Percentiles rank a stretch among this genome's conserved stretches.
Conservation (phyloP, 495 filamentous ascomycete species). For the Cryomyces minteri region DNA sequence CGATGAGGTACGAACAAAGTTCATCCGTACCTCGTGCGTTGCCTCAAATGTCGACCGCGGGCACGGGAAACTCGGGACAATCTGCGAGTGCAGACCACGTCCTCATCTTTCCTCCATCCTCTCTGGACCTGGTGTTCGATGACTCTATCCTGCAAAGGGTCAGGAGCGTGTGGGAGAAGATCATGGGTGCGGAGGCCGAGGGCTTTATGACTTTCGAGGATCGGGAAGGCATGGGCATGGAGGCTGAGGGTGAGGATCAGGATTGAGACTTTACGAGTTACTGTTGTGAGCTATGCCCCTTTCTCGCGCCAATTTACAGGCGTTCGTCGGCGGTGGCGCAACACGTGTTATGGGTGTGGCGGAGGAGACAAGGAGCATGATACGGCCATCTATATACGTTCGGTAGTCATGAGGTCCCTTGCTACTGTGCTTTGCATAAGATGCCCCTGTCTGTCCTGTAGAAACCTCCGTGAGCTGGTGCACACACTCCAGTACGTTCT, state of each 20-base stretch:
- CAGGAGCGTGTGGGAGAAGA: constrained; percentile 39
- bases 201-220: constrained; percentile 51
- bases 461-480: too few relatives aligned
- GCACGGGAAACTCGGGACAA: too few relatives aligned
- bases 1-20: constrained; percentile 36
- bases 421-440: too few relatives aligned
- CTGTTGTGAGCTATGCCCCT: too few relatives aligned
- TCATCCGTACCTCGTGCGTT: constrained; percentile 9
- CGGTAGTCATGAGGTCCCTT: too few relatives aligned
- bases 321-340: too few relatives aligned
- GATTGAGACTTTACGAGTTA: neutral
- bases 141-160: constrained; percentile 44
- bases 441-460: too few relatives aligned
- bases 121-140: constrained; percentile 48
- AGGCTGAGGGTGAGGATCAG: constrained; percentile 21
- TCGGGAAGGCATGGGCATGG: constrained; percentile 29
- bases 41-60: constrained; percentile 8
- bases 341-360: too few relatives aligned
- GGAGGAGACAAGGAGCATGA: too few relatives aligned
- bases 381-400: too few relatives aligned
- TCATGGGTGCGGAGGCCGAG: constrained; percentile 33
- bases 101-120: constrained; percentile 32
- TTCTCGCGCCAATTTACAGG: too few relatives aligned
- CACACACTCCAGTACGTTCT: too few relatives aligned
- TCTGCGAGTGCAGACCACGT: neutral